phyloP scores from a whole-genome alignment of 176 grass and related monocot genomes.

The Oryza rufipogon region DNA sequence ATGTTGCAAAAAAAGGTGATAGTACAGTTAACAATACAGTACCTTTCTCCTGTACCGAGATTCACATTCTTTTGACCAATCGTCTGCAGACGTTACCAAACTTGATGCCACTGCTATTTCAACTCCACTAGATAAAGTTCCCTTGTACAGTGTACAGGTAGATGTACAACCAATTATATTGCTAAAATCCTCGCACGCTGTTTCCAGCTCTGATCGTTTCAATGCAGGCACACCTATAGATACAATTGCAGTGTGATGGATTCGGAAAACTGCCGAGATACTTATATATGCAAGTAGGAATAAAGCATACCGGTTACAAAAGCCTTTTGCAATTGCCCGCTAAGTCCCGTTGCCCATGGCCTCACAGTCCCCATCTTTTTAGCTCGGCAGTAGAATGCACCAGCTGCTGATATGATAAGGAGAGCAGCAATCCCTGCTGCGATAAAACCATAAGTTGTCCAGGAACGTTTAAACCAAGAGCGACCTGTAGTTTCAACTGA shows the following conservation, averaged over 20 bases:
- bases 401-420: conserved; percentile 50
- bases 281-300: conserved; percentile 7
- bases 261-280: conserved; percentile 9
- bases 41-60: conserved; percentile 84
- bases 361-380: conserved; percentile 70
- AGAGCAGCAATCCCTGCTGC: conserved; percentile 44
- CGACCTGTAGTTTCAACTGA: conserved; percentile 22
- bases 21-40: not conserved
- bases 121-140: conserved; percentile 89
- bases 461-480: conserved; percentile 28
- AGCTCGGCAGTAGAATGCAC: conserved; percentile 52
- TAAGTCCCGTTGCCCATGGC: conserved; percentile 91
- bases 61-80: conserved; percentile 87
- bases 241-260: conserved; percentile 35
- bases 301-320: conserved; percentile 79
- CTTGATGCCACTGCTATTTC: conserved; percentile 73
- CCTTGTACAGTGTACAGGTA: conserved; percentile 81
- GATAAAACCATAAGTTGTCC: conserved; percentile 42
- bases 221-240: conserved; percentile 72
- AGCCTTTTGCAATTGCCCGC: conserved; percentile 86
- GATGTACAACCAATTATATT: conserved; percentile 74
- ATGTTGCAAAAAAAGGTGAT: not conserved
- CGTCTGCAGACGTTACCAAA: conserved; percentile 50
- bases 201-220: conserved; percentile 74
- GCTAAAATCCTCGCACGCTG: conserved; percentile 88